Conservation (phyloP, 371 early-diverging fungal species). For the Nematocida minor region DNA sequence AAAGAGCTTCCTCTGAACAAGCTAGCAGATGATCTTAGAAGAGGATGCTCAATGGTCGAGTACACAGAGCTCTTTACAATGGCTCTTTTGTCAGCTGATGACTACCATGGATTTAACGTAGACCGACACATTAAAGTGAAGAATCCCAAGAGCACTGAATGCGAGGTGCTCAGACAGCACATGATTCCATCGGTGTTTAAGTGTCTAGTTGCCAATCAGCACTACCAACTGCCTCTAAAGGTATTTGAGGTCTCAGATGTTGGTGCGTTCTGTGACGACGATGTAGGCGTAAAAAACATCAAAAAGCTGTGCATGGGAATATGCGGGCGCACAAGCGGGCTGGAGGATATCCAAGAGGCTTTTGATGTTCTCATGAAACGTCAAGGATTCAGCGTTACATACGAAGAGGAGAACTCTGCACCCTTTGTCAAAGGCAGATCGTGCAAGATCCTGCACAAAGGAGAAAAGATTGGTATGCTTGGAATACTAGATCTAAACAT, state of each 20-base stretch:
- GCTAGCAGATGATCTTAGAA: constrained; percentile 76
- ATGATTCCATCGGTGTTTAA: constrained; percentile 90
- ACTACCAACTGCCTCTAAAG: constrained; percentile 80
- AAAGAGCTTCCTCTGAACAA: constrained; percentile 84
- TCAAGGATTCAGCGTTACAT: neutral
- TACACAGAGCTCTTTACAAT: constrained; percentile 89
- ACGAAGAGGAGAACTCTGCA: neutral
- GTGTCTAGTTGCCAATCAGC: constrained; percentile 81
- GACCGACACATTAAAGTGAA: constrained; percentile 60
- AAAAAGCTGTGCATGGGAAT: constrained; percentile 79
- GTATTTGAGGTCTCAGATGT: constrained; percentile 94
- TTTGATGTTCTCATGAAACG: constrained; percentile 50
- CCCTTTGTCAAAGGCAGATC: constrained; percentile 33
- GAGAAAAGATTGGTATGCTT: neutral
- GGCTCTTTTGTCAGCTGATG: constrained; percentile 70
- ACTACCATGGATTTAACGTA: constrained; percentile 45
- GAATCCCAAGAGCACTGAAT: constrained; percentile 91
- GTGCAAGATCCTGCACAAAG: constrained; percentile 8
- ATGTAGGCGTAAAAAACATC: constrained; percentile 72
- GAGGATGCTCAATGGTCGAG: constrained; percentile 81
- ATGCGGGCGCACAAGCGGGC: constrained; percentile 76
- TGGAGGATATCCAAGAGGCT: constrained; percentile 66
- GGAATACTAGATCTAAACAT: constrained; percentile 20
- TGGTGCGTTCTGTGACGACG: constrained; percentile 67
- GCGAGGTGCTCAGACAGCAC: constrained; percentile 80